phyloP scores from a whole-genome alignment of 768 basidiomycete species.

The Sarcomyxa edulis region DNA sequence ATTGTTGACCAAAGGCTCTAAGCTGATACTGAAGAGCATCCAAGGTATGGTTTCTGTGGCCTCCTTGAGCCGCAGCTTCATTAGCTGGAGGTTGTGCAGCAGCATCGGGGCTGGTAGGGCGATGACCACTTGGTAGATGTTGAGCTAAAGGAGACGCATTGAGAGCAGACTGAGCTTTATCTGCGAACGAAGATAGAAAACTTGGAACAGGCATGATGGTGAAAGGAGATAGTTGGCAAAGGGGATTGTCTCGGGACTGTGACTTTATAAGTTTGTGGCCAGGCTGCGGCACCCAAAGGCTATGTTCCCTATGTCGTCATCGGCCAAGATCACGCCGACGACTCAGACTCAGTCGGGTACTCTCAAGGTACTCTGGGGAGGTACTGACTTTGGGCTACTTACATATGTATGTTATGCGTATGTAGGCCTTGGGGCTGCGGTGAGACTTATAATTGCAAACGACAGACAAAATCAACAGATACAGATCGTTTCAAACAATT shows the following conservation, averaged over 20 bases:
- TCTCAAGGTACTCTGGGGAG: no score
- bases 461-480: no score
- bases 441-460: no score
- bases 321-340: no score
- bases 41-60: constrained; percentile 48
- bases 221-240: constrained; percentile 9
- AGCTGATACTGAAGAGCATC: constrained; percentile 69
- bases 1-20: constrained; percentile 69
- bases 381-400: no score
- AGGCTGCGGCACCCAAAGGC: no score
- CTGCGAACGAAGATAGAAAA: constrained; percentile 63
- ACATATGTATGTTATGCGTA: no score
- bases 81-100: constrained; percentile 35
- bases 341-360: no score
- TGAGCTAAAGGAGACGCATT: constrained; percentile 54
- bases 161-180: constrained; percentile 73
- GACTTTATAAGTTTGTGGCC: no score
- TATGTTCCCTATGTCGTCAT: no score
- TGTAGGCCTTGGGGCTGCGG: no score
- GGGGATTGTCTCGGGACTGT: no score
- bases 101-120: constrained; percentile 30
- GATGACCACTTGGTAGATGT: constrained; percentile 37
- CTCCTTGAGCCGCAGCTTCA: constrained; percentile 35
- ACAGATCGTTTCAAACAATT: constrained; percentile 43
- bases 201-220: constrained; percentile 50